A percentile compares a stretch with the other conserved stretches of the same genome.
These are phyloP conservation scores for Tuber brumale DNA, from an alignment of 495 filamentous ascomycete genomes.

Conservation along the genomic window DNA sequence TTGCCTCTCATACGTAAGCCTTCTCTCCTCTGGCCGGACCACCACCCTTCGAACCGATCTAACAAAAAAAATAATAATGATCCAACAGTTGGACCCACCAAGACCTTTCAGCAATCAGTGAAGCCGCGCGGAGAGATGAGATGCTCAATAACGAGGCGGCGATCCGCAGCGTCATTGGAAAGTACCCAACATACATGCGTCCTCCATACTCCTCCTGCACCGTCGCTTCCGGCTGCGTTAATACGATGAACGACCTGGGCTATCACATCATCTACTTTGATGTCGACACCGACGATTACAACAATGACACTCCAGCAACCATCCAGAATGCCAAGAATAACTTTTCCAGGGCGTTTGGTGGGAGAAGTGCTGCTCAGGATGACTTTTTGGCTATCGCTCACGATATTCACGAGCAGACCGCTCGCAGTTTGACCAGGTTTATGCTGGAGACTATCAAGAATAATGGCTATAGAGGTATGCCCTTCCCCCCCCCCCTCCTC, in stretches of 20 bases:
- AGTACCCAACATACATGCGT: constrained; percentile 46
- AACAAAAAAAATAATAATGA: constrained; percentile 9
- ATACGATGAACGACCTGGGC: constrained; percentile 40
- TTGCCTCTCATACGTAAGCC: constrained; percentile 40
- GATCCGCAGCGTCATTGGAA: constrained; percentile 42
- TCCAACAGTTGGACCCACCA: constrained; percentile 42
- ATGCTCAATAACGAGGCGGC: constrained; percentile 41
- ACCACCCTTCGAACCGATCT: constrained; percentile 22
- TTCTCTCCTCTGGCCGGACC: background rate
- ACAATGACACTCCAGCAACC: constrained; percentile 27
- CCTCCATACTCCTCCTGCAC: constrained; percentile 45
- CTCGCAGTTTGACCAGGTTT: background rate
- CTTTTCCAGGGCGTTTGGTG: constrained; percentile 26
- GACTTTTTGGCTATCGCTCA: constrained; percentile 29
- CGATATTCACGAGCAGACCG: constrained; percentile 26
- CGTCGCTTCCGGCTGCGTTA: constrained; percentile 28
- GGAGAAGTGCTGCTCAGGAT: background rate
- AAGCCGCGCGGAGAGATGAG: constrained; percentile 29
- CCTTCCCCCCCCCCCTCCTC: background rate
- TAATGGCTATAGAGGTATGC: constrained; percentile 18
- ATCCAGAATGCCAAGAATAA: constrained; percentile 34
- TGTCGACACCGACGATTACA: constrained; percentile 47
- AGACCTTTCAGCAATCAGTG: constrained; percentile 39
- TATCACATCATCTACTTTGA: constrained; percentile 47
- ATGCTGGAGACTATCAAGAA: constrained; percentile 14